Conservation (phyloP, 352 stramenopile genomes). For the Globisporangium nagaii region DNA sequence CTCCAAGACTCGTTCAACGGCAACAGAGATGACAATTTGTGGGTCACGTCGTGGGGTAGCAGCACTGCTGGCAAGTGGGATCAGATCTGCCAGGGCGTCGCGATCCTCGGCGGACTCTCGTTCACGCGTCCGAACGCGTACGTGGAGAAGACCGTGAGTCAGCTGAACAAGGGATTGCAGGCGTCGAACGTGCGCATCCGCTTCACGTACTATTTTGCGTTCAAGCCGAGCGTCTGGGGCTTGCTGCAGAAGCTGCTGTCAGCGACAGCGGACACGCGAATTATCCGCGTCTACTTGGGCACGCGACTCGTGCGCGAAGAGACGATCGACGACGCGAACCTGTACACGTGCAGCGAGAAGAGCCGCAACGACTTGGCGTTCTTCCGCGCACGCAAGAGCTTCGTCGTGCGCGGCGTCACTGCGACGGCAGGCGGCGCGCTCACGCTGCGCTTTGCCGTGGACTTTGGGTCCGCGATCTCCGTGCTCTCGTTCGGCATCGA, state of each 20-base stretch:
- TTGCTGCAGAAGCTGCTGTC: constrained; percentile 10
- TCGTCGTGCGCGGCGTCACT: constrained; percentile 36
- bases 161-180: constrained; percentile 23
- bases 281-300: constrained; percentile 42
- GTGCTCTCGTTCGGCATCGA: constrained; percentile 52
- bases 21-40: constrained; percentile 49
- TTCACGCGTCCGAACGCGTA: constrained; percentile 28
- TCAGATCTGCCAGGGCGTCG: constrained; percentile 45
- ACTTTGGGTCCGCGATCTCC: constrained; percentile 34
- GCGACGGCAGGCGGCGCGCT: constrained; percentile 17
- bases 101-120: constrained; percentile 32
- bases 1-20: constrained; percentile 57
- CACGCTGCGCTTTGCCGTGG: constrained; percentile 33
- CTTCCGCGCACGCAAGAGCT: constrained; percentile 26
- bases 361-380: constrained; percentile 22
- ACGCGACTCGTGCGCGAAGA: constrained; percentile 33
- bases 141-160: constrained; percentile 33
- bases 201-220: constrained; percentile 66
- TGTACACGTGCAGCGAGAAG: constrained; percentile 35
- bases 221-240: constrained; percentile 27
- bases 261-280: constrained; percentile 27
- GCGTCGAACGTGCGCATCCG: constrained; percentile 36
- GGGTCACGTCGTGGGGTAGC: constrained; percentile 40
- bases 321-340: constrained; percentile 28
- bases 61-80: constrained; percentile 29